phyloP scores from a whole-genome alignment of 2,329 filamentous ascomycete genomes.

The Fusarium nisikadoi region DNA sequence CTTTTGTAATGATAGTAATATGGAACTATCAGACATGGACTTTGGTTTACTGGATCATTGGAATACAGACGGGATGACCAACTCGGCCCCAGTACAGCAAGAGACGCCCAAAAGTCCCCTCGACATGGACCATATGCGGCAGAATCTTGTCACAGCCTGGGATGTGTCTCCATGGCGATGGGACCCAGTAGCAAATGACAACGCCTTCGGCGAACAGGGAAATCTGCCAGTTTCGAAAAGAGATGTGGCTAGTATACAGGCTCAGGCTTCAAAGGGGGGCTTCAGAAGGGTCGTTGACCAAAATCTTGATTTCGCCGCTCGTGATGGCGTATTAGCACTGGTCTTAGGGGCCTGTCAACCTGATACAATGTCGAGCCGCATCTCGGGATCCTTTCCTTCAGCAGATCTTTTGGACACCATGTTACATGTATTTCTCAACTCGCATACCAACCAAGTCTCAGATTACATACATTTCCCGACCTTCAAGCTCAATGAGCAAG shows the following conservation, averaged over 20 bases:
- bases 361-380: constrained; percentile 59
- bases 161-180: constrained; percentile 63
- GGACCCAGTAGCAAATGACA: constrained; percentile 58
- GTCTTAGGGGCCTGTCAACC: constrained; percentile 69
- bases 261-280: constrained; percentile 52
- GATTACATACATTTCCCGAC: constrained; percentile 71
- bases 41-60: constrained; percentile 63
- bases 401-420: constrained; percentile 69
- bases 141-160: constrained; percentile 60
- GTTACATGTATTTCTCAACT: constrained; percentile 68
- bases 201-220: constrained; percentile 56
- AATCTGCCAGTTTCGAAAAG: constrained; percentile 57
- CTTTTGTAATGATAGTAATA: constrained; percentile 60
- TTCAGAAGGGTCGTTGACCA: constrained; percentile 56
- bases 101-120: constrained; percentile 48
- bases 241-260: constrained; percentile 52
- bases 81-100: constrained; percentile 32
- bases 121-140: constrained; percentile 59
- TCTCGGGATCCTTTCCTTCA: constrained; percentile 71
- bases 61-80: constrained; percentile 54
- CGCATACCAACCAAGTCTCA: constrained; percentile 65
- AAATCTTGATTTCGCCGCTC: constrained; percentile 57
- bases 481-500: constrained; percentile 64
- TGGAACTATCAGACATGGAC: constrained; percentile 64
- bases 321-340: constrained; percentile 72